Percentiles rank a stretch among this genome's conserved stretches.
Conservation (phyloP, 192 early-diverging fungal genomes). For the Entophlyctis luteolus region DNA sequence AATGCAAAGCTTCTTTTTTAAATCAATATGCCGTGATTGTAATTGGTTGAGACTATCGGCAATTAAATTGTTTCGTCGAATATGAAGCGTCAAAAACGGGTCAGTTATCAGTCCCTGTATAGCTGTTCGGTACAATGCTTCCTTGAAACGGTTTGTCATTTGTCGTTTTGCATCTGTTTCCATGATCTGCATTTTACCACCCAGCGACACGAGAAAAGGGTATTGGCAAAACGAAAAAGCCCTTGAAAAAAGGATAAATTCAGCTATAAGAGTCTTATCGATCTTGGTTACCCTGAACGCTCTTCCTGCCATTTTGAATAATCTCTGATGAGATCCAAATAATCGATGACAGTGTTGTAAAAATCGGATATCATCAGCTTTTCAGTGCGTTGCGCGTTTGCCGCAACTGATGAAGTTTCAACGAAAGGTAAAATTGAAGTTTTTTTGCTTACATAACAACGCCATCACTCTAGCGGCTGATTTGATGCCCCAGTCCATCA, state of each 20-base stretch:
- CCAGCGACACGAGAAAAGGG: conserved; percentile 53
- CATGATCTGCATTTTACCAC: conserved; percentile 55
- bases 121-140: conserved; percentile 45
- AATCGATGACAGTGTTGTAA: conserved; percentile 72
- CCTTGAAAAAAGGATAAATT: not conserved
- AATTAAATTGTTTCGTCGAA: conserved; percentile 44
- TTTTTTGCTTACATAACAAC: conserved; percentile 60
- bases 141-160: conserved; percentile 44
- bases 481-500: conserved; percentile 78
- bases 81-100: conserved; percentile 48
- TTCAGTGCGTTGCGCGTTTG: conserved; percentile 62
- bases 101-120: conserved; percentile 43
- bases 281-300: conserved; percentile 33
- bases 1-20: conserved; percentile 54
- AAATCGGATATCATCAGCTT: conserved; percentile 68
- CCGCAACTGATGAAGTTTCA: conserved; percentile 52
- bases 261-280: not conserved
- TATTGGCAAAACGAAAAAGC: conserved; percentile 57
- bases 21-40: conserved; percentile 41
- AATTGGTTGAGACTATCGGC: conserved; percentile 54
- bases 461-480: conserved; percentile 87
- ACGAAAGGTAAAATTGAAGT: conserved; percentile 15
- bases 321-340: conserved; percentile 44
- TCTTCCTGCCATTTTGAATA: conserved; percentile 50
- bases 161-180: conserved; percentile 41